These are phyloP conservation scores for Aureobasidium sp. DNA, from an alignment of 2,329 filamentous ascomycete species.

Conservation along the genomic window DNA sequence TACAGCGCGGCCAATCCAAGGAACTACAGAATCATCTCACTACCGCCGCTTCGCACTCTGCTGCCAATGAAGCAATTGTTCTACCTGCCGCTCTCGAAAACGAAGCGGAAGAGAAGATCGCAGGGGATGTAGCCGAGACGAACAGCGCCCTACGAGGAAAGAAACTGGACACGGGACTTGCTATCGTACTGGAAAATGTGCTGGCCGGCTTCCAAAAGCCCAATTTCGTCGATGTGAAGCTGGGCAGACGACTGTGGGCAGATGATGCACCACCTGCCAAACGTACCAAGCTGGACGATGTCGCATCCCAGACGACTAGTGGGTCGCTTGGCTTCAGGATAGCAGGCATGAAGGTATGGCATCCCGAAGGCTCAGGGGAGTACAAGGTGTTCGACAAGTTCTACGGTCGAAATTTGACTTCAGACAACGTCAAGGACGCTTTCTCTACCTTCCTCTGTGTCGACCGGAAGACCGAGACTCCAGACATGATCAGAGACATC, in stretches of 20 bases:
- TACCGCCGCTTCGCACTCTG: not conserved
- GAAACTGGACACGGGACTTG: conserved; percentile 66
- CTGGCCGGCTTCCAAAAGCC: conserved; percentile 72
- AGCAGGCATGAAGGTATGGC: conserved; percentile 57
- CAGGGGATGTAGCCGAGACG: conserved; percentile 13
- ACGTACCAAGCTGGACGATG: conserved; percentile 50
- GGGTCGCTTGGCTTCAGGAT: conserved; percentile 54
- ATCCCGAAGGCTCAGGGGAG: conserved; percentile 19
- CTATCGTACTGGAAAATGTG: conserved; percentile 79
- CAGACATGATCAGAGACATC: conserved; percentile 38
- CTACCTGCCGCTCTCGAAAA: conserved; percentile 8
- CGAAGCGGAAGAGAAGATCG: not conserved
- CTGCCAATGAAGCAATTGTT: conserved; percentile 8
- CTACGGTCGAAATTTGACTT: conserved; percentile 53
- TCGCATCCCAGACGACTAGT: conserved; percentile 52
- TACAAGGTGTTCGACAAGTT: conserved; percentile 58
- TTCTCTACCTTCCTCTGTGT: conserved; percentile 51
- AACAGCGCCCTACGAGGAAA: conserved; percentile 40
- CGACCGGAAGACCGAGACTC: conserved; percentile 26
- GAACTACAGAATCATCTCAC: conserved; percentile 12
- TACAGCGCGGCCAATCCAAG: conserved; percentile 50
- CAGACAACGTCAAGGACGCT: conserved; percentile 47
- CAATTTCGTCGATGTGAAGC: conserved; percentile 89
- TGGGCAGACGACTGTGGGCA: conserved; percentile 79
- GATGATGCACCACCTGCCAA: conserved; percentile 56